Percentiles rank a stretch among this genome's conserved stretches.
Conservation (phyloP, 345 rosid species). For the Citrus cavaleriei region DNA sequence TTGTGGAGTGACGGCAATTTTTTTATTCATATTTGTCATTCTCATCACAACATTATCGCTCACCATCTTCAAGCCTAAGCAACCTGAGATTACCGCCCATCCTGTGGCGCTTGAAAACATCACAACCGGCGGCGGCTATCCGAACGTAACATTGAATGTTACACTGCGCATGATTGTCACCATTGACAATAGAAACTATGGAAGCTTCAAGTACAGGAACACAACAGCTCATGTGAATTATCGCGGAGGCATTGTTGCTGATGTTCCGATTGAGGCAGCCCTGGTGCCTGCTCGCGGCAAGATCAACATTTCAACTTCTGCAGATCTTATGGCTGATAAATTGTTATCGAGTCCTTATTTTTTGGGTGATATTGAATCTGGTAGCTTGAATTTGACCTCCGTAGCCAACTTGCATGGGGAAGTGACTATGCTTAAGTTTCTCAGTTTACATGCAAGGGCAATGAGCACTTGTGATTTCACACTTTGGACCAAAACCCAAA, state of each 20-base stretch:
- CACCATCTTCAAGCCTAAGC: constrained; percentile 42
- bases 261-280: constrained; percentile 14
- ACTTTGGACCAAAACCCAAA: constrained; percentile 11
- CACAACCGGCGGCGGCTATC: not conserved
- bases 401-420: constrained; percentile 33
- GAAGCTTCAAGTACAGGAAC: constrained; percentile 33
- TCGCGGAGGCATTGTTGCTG: constrained; percentile 20
- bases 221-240: constrained; percentile 22
- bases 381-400: constrained; percentile 33
- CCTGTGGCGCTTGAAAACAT: constrained; percentile 28
- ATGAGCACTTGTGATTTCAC: constrained; percentile 23
- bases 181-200: constrained; percentile 40
- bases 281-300: constrained; percentile 23
- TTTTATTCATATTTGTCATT: constrained; percentile 13
- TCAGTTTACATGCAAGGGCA: constrained; percentile 27
- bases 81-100: constrained; percentile 27
- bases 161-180: constrained; percentile 27
- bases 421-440: constrained; percentile 22
- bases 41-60: constrained; percentile 26
- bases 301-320: constrained; percentile 28
- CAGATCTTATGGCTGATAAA: constrained; percentile 22
- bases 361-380: constrained; percentile 22
- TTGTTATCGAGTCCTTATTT: constrained; percentile 22
- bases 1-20: constrained; percentile 12
- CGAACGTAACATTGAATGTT: constrained; percentile 6